phyloP scores from a whole-genome alignment of 805 yeast genomes.

The Saccharomycopsis fermentans region DNA sequence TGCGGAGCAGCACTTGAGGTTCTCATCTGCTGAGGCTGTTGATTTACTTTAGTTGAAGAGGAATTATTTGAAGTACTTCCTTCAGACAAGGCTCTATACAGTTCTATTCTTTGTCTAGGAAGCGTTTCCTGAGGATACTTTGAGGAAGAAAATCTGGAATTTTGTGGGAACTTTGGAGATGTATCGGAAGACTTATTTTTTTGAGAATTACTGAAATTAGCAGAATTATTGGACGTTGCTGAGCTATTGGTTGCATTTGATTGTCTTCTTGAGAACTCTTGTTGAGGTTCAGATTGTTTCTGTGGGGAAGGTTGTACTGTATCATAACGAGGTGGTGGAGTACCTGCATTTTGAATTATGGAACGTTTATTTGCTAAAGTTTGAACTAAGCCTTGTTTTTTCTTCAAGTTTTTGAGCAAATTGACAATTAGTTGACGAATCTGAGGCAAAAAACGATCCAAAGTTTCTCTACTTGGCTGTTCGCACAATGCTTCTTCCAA shows the following conservation, averaged over 20 bases:
- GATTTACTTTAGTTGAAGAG: neutral
- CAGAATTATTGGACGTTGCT: neutral
- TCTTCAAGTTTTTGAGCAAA: constrained; percentile 66
- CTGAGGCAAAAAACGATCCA: constrained; percentile 72
- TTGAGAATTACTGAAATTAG: neutral
- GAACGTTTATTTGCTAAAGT: constrained; percentile 11
- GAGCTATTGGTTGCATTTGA: constrained; percentile 10
- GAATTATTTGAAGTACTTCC: neutral
- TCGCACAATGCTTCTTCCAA: constrained; percentile 81
- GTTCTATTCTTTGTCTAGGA: constrained; percentile 12
- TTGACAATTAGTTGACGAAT: constrained; percentile 80
- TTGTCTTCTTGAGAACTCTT: constrained; percentile 5
- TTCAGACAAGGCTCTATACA: constrained; percentile 4
- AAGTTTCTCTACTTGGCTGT: constrained; percentile 70
- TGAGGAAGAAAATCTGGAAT: neutral
- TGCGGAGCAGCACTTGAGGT: neutral
- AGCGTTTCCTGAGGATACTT: constrained; percentile 2
- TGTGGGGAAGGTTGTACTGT: constrained; percentile 17
- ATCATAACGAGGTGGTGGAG: constrained; percentile 7
- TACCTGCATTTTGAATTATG: constrained; percentile 17
- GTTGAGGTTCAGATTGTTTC: constrained; percentile 10
- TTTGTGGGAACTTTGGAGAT: neutral
- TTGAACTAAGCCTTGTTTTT: constrained; percentile 55
- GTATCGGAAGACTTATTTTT: neutral
- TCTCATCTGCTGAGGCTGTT: neutral